Evolutionary conservation across 805 yeast genomes (phyloP).

Genomic region (Cyberlindnera misumaiensis): DNA sequence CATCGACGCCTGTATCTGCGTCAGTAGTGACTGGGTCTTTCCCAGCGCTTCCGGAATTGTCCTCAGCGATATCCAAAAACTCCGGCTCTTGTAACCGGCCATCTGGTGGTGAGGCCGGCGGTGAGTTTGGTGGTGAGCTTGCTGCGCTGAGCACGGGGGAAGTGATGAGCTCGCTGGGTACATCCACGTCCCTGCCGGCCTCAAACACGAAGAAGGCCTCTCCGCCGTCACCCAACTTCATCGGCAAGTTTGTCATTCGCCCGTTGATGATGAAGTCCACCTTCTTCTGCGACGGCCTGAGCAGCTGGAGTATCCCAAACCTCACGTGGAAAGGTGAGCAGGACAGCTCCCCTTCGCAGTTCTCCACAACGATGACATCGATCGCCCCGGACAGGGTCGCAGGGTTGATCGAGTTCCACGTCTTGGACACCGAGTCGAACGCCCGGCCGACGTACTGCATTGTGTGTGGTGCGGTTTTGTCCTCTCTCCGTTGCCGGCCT

Average conservation of each 20-base stretch:
- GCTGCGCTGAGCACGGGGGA: constrained; percentile 24
- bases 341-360: constrained; percentile 65
- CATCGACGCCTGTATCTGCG: background rate
- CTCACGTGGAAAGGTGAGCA: constrained; percentile 97
- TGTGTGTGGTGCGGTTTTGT: background rate
- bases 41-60: constrained; percentile 13
- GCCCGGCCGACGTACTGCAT: constrained; percentile 98
- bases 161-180: constrained; percentile 65
- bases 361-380: constrained; percentile 92
- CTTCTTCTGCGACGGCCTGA: constrained; percentile 92
- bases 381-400: constrained; percentile 96
- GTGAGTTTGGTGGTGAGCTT: constrained; percentile 16
- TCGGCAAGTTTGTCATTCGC: constrained; percentile 71
- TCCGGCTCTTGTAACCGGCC: constrained; percentile 38
- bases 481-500: background rate
- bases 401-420: constrained; percentile 96
- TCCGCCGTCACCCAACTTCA: constrained; percentile 97
- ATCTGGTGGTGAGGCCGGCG: constrained; percentile 20
- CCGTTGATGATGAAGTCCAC: constrained; percentile 87
- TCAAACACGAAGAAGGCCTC: constrained; percentile 97
- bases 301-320: constrained; percentile 87
- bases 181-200: constrained; percentile 49
- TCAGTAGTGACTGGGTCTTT: background rate
- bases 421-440: constrained; percentile 88
- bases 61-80: constrained; percentile 36